phyloP scores from a whole-genome alignment of 1,139 yeast species.

The Taphrina betulina region DNA sequence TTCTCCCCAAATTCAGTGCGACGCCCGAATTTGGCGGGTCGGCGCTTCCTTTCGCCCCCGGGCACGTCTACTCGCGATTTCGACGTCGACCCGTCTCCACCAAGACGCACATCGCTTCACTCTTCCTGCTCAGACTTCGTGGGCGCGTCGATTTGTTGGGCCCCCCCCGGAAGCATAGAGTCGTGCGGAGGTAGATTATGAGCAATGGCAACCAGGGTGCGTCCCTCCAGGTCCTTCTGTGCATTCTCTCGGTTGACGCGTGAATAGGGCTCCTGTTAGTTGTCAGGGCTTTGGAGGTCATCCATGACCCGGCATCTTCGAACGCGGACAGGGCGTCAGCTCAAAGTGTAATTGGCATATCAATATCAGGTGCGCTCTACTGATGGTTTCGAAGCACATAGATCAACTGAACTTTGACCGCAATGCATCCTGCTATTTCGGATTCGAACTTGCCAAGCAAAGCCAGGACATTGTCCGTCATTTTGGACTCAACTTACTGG shows the following conservation, averaged over 20 bases:
- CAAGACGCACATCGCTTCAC: too few species aligned
- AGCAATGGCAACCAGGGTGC: slow-evolving; percentile 20
- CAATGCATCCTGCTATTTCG: slow-evolving; percentile 32
- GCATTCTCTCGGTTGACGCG: too few species aligned
- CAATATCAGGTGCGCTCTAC: not conserved
- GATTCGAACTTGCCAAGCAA: slow-evolving; percentile 48
- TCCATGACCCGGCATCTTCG: slow-evolving; percentile 28
- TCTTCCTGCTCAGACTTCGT: too few species aligned
- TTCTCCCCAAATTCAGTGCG: too few species aligned
- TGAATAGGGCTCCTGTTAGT: slow-evolving; percentile 29
- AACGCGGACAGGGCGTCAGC: slow-evolving; percentile 28
- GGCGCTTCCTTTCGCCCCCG: too few species aligned
- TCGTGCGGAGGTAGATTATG: slow-evolving; percentile 20
- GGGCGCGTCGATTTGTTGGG: too few species aligned
- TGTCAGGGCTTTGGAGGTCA: slow-evolving; percentile 32
- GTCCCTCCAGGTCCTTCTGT: too few species aligned
- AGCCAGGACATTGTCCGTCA: slow-evolving; percentile 64
- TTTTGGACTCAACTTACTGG: slow-evolving; percentile 79
- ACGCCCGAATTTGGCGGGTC: too few species aligned
- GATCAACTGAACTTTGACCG: slow-evolving; percentile 26
- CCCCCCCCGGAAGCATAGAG: too few species aligned
- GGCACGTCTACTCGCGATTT: too few species aligned
- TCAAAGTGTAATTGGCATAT: slow-evolving; percentile 16
- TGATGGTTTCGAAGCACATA: slow-evolving; percentile 14
- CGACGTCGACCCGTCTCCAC: too few species aligned